Evolutionary conservation across 305 asterid species (phyloP).

Genomic region (Euphrasia arctica): DNA sequence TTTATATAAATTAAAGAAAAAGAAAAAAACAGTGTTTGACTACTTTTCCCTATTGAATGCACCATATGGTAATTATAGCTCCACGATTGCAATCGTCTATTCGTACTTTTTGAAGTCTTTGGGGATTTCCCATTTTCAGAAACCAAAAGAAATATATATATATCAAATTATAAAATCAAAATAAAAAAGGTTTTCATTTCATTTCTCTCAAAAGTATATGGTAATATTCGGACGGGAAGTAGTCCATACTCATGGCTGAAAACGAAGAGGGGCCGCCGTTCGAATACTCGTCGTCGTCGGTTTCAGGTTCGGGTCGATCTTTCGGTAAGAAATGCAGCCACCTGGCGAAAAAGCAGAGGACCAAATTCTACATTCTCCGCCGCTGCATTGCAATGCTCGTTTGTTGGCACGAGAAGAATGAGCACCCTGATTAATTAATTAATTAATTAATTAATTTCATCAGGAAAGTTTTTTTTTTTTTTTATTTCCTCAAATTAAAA

Average conservation of each 20-base stretch:
- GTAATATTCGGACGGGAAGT: background rate
- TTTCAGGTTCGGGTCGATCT: conserved; percentile 18
- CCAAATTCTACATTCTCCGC: conserved; percentile 72
- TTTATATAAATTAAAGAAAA: no score
- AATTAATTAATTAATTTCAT: conserved; percentile 1
- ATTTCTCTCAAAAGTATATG: background rate
- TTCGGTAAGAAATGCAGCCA: conserved; percentile 52
- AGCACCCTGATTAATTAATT: conserved; percentile 26
- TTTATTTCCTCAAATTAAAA: no score
- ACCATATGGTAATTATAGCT: background rate
- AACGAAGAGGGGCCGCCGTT: conserved; percentile 9
- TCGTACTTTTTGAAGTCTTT: conserved; percentile 12
- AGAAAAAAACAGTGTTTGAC: background rate
- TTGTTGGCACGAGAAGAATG: conserved; percentile 65
- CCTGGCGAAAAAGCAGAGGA: conserved; percentile 60
- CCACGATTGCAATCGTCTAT: conserved; percentile 9
- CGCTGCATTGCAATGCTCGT: conserved; percentile 78
- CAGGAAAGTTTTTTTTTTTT: background rate
- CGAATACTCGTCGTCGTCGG: background rate
- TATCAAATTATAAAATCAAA: no score
- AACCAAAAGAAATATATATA: no score
- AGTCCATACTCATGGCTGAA: conserved; percentile 19
- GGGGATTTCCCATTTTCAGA: background rate
- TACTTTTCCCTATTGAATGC: conserved; percentile 24
- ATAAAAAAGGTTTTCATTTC: no score